Evolutionary conservation across 2,329 filamentous ascomycete species (phyloP).

Genomic region (Trichoderma afroharzianum): DNA sequence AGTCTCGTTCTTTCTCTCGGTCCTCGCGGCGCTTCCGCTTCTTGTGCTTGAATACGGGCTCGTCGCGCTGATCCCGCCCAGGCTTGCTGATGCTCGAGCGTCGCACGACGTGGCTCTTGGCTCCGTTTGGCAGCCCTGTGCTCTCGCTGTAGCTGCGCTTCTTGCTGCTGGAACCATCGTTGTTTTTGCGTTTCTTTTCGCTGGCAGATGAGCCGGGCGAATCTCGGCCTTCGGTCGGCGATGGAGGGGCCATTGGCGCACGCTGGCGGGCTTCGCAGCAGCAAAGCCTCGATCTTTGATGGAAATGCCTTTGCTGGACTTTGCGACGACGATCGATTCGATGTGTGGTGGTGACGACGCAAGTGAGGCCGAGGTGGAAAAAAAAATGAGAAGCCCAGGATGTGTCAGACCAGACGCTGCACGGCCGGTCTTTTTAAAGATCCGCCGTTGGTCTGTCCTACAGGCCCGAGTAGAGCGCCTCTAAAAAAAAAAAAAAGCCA

Average conservation of each 20-base stretch:
- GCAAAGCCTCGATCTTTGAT: neutral
- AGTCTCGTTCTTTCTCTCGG: neutral
- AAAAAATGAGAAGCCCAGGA: neutral
- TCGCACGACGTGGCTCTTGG: constrained; percentile 1
- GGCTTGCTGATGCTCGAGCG: constrained; percentile 18
- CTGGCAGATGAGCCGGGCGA: constrained; percentile 6
- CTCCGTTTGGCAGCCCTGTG: constrained; percentile 7
- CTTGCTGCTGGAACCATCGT: neutral
- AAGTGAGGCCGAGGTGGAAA: neutral
- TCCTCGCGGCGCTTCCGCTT: neutral
- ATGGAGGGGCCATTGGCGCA: neutral
- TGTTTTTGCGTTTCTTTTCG: constrained; percentile 16
- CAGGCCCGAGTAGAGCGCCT: neutral
- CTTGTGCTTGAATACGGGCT: constrained; percentile 15
- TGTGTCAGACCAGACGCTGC: constrained; percentile 1
- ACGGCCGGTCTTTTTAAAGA: neutral
- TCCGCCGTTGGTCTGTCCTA: neutral
- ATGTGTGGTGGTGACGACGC: neutral
- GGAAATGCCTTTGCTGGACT: neutral
- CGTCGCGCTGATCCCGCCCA: constrained; percentile 12
- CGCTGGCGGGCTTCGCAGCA: neutral
- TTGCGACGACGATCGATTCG: neutral
- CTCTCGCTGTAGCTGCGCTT: neutral
- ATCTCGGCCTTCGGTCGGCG: constrained; percentile 9
- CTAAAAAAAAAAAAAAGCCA: neutral